Conservation (phyloP, 352 stramenopile species). For the Plasmopara viticola region DNA sequence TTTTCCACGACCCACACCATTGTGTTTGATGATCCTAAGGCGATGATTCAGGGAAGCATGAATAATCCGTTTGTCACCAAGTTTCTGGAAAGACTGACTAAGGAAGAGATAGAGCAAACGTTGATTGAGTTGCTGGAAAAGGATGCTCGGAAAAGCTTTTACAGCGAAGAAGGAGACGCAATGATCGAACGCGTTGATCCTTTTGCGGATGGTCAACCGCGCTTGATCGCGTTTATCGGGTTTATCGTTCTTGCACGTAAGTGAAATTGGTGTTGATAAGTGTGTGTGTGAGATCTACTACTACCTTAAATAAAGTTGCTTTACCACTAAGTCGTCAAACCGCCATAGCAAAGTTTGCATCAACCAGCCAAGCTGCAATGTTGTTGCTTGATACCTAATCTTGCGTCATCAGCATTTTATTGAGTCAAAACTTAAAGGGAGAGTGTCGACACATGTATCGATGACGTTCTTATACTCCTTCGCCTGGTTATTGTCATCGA, state of each 20-base stretch:
- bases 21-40: constrained; percentile 24
- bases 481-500: no score
- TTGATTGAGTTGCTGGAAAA: constrained; percentile 18
- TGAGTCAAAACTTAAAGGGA: no score
- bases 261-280: constrained; percentile 1
- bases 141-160: constrained; percentile 20
- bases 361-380: no score
- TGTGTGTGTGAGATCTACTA: no score
- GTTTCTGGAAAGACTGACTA: constrained; percentile 24
- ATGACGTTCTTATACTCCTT: no score
- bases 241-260: constrained; percentile 25
- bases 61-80: constrained; percentile 23
- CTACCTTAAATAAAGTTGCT: no score
- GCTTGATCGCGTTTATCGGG: constrained; percentile 22
- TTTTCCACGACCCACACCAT: constrained; percentile 28
- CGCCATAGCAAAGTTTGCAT: no score
- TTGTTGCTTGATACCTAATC: no score
- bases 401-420: no score
- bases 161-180: constrained; percentile 1
- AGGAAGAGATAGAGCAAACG: constrained; percentile 16
- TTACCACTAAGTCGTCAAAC: no score
- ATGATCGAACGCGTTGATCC: constrained; percentile 3
- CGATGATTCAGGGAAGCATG: constrained; percentile 19
- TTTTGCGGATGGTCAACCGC: constrained; percentile 15
- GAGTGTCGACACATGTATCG: no score